Evolutionary conservation across 352 stramenopile genomes (phyloP).

Genomic region (Peronospora belbahrii): DNA sequence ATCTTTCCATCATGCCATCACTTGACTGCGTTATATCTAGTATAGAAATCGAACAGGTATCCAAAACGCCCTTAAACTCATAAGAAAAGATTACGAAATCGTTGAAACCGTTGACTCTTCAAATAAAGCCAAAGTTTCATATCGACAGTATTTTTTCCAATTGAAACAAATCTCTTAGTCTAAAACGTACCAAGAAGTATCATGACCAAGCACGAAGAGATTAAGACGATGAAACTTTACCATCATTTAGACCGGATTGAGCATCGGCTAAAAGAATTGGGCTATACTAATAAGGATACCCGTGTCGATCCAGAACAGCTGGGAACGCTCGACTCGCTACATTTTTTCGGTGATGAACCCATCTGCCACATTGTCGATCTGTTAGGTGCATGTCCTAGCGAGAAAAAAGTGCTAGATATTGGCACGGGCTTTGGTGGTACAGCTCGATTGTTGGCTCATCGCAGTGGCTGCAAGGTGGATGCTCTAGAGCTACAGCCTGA

Average conservation of each 20-base stretch:
- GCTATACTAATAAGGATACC: slow-evolving; percentile 17
- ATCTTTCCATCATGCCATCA: too few species aligned
- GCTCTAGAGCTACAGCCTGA: slow-evolving; percentile 79
- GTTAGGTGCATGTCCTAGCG: slow-evolving; percentile 7
- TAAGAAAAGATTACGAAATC: background rate
- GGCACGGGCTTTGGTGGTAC: slow-evolving; percentile 86
- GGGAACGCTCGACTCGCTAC: slow-evolving; percentile 47
- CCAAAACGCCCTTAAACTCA: background rate
- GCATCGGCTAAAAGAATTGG: slow-evolving; percentile 37
- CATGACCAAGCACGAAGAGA: slow-evolving; percentile 40
- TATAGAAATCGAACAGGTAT: background rate
- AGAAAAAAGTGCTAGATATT: slow-evolving; percentile 73
- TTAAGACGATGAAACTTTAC: slow-evolving; percentile 89
- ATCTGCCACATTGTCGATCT: slow-evolving; percentile 42
- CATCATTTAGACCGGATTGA: slow-evolving; percentile 72
- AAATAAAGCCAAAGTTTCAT: too few species aligned
- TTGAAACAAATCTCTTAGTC: background rate
- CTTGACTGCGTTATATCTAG: background rate
- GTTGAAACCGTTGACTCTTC: background rate
- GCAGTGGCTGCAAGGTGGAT: slow-evolving; percentile 52
- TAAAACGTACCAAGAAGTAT: background rate
- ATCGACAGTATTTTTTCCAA: too few species aligned
- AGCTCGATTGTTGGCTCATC: slow-evolving; percentile 69
- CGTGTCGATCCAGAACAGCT: slow-evolving; percentile 43
- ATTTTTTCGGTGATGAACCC: slow-evolving; percentile 59